Base-by-base conservation (phyloP, 2,329 filamentous ascomycete genomes). In the Botrytis sinoallii region DNA sequence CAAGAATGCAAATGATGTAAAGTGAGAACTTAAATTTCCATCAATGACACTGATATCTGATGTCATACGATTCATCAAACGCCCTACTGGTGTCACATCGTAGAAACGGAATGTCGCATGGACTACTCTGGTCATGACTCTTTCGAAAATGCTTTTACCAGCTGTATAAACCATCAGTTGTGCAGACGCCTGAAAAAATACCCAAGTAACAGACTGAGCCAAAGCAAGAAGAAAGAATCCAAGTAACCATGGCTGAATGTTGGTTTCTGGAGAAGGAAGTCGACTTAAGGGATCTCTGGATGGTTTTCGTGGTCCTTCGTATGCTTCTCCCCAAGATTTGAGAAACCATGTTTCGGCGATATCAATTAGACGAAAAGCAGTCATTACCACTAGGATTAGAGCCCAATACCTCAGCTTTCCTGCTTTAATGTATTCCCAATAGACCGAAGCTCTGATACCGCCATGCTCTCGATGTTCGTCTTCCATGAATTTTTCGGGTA, bases 41-140 rank as follows among this genome's bases (percentile, higher is more conserved):
- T 98, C 95, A 0, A 97, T 88, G 68, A 93, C 95, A 42, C 92
- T 93, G 83, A 97, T 96, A 79, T 98, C 94, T 1, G 93, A 93
- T 0, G 94, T 97, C 75, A 98, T 86, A 12, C 95, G 89, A 81
- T 98, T 98, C 93, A 97, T 97, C 75, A 98, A 85, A 65, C 95
- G 89, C 0, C 95, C 95, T 0, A 97, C 91, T 0, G 95, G 95
- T 0, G 95, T 97, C 25, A 93, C 90, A 80, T 98, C 95, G 83
- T 97, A 96, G 82, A 95, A 98, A 1, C 94, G 90, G 83, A 98
- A 97, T 0, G 91, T 95, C 0, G 94, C 93, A 78, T 90, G 88
- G 80, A 91, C 92, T 68, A 97, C 93, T 70, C 88, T 88, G 2
- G 87, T 84, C 83, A 97, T 89, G 32, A 93, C 92, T 57, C 89